Base-by-base conservation (phyloP, 805 yeast species). In the Danielia reshetovae region DNA sequence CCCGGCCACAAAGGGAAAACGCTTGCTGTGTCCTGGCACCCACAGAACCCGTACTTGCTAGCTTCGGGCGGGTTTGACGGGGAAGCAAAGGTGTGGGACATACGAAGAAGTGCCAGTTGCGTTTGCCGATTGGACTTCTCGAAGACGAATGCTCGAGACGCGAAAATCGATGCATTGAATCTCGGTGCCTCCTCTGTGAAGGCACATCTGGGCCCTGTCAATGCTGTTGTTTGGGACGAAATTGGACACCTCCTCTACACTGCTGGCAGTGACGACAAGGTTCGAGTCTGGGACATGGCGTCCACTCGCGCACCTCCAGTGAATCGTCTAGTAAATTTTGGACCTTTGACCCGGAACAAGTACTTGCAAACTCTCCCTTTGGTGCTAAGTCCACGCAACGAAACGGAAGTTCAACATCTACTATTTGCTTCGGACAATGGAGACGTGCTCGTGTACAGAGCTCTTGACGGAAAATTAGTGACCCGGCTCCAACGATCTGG, bases 11-110 rank as follows among this genome's bases (percentile, higher is more conserved):
- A 68, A 34, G 77, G 79, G 1, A 72, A 67, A 37, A 72, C 79
- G 1, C 53, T 79, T 29, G 58, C 77, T 18, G 77, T 81, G 19
- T 75, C 78, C 49, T 87, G 95, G 90, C 81, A 84, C 29, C 95
- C 95, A 0, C 60, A 62, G 6, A 62, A 74, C 41, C 59, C 77
- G 0, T 60, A 81, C 48, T 41, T 83, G 3, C 62, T 89, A 2
- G 88, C 89, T 0, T 72, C 87, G 4, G 96, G 95, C 1, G 88
- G 90, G 14, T 72, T 76, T 12, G 86, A 82, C 46, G 96, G 97
- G 0, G 80, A 80, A 29, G 79, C 84, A 7, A 71, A 84, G 34
- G 53, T 89, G 0, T 89, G 97, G 97, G 97, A 89, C 54, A 72
- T 87, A 8, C 61, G 97, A 30, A 62, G 83, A 30, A 75, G 85